Conservation (phyloP, 129 eudicot species). For the Mikania micrantha region DNA sequence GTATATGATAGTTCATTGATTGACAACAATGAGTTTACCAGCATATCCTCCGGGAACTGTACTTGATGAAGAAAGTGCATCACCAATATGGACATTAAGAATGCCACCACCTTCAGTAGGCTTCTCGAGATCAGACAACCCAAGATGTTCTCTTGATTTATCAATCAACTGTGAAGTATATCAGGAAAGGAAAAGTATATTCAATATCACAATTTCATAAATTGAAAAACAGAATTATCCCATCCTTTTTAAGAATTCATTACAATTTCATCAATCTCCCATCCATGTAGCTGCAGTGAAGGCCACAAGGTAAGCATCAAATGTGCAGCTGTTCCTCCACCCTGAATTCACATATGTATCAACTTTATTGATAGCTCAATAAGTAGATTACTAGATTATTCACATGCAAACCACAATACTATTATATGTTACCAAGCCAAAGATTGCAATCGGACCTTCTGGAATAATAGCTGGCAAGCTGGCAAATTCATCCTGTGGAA, state of each 20-base stretch:
- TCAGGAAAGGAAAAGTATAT: not conserved
- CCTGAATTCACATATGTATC: constrained; percentile 38
- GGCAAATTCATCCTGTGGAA: constrained; percentile 70
- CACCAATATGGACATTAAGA: constrained; percentile 69
- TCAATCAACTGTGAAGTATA: constrained; percentile 58
- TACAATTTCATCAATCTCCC: constrained; percentile 94
- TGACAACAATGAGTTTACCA: constrained; percentile 33
- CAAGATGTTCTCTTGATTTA: constrained; percentile 75
- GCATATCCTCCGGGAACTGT: constrained; percentile 75
- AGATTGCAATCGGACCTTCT: constrained; percentile 77
- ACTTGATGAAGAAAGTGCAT: constrained; percentile 60
- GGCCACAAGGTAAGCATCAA: constrained; percentile 87
- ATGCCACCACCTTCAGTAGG: constrained; percentile 56
- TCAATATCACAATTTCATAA: not conserved
- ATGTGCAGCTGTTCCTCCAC: constrained; percentile 87
- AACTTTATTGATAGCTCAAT: not conserved
- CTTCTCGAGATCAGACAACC: constrained; percentile 71
- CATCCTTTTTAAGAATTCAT: constrained; percentile 1
- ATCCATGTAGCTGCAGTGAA: constrained; percentile 69
- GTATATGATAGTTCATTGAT: not conserved
- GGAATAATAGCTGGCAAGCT: constrained; percentile 77
- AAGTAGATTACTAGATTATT: not conserved
- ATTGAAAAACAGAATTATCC: not conserved
- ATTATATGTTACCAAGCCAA: constrained; percentile 81
- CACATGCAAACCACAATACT: constrained; percentile 3